These are phyloP conservation scores for Yamadazyma membranifaciens DNA, from an alignment of 1,139 yeast species.

Conservation along the genomic window DNA sequence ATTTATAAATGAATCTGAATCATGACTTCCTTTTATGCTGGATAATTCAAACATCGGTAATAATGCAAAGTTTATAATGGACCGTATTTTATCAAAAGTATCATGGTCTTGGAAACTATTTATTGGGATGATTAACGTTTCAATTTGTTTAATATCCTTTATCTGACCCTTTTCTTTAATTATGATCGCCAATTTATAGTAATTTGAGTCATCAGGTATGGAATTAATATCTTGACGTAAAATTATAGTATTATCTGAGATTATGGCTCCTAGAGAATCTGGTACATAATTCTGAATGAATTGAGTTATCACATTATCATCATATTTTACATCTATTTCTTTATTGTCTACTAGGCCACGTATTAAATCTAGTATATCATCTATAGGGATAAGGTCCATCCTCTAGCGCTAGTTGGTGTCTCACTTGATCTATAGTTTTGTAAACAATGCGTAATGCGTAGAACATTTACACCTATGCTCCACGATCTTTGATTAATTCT, in stretches of 20 bases:
- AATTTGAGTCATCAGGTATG: not conserved
- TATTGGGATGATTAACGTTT: slow-evolving; percentile 12
- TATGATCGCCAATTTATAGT: slow-evolving; percentile 6
- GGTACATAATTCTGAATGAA: slow-evolving; percentile 8
- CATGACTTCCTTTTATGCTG: slow-evolving; percentile 13
- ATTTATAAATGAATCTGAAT: slow-evolving; percentile 20
- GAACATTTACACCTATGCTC: not conserved
- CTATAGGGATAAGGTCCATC: slow-evolving; percentile 9
- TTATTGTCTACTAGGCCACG: slow-evolving; percentile 2
- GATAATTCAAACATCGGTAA: slow-evolving; percentile 36
- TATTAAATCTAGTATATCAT: slow-evolving; percentile 9
- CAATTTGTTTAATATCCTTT: slow-evolving; percentile 6
- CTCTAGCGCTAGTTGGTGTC: not conserved
- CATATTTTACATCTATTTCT: slow-evolving; percentile 4
- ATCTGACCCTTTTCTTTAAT: slow-evolving; percentile 15
- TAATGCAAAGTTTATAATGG: slow-evolving; percentile 50
- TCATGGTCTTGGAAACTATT: slow-evolving; percentile 16
- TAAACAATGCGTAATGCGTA: slow-evolving; percentile 8
- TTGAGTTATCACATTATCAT: slow-evolving; percentile 3
- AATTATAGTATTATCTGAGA: not conserved
- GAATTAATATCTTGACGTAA: slow-evolving; percentile 8
- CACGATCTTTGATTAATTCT: not conserved
- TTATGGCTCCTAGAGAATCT: slow-evolving; percentile 8
- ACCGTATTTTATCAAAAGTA: slow-evolving; percentile 56
- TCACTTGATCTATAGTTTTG: slow-evolving; percentile 4